Conservation (phyloP, 257 asterid species). For the Fraxinus cuspidata region DNA sequence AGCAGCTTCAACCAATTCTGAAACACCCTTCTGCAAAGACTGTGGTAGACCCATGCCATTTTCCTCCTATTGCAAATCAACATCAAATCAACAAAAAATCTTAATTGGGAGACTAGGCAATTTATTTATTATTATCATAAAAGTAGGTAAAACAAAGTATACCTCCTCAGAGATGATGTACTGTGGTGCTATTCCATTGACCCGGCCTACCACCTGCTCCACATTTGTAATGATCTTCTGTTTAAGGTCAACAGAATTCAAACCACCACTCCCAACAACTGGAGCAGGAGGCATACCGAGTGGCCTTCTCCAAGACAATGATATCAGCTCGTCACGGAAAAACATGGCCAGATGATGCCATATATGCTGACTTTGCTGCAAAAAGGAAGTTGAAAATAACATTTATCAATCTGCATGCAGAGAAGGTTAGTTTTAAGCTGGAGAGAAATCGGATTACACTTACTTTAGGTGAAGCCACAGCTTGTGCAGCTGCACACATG, state of each 20-base stretch:
- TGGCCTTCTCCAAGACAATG: conserved; percentile 99
- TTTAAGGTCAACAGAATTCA: conserved; percentile 79
- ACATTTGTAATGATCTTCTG: conserved; percentile 78
- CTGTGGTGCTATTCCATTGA: conserved; percentile 86
- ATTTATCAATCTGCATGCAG: conserved; percentile 16
- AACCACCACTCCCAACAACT: conserved; percentile 61
- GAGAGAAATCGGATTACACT: conserved; percentile 24
- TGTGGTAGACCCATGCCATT: conserved; percentile 91
- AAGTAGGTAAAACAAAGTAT: conserved; percentile 11
- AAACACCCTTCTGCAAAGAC: conserved; percentile 95
- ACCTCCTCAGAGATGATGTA: conserved; percentile 87
- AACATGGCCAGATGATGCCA: conserved; percentile 99
- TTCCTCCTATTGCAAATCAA: conserved; percentile 56
- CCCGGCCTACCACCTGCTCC: conserved; percentile 74
- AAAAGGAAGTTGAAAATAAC: neutral
- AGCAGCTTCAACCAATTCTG: conserved; percentile 93
- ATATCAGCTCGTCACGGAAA: conserved; percentile 94
- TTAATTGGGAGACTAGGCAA: too few relatives aligned
- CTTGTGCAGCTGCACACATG: conserved; percentile 97
- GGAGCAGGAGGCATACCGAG: conserved; percentile 76
- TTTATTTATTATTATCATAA: neutral
- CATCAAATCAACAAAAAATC: neutral
- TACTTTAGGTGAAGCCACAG: conserved; percentile 94
- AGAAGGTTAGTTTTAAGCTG: conserved; percentile 13
- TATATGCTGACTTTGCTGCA: conserved; percentile 95